Evolutionary conservation across 1,139 yeast genomes (phyloP), one percentile per base, ranked within the genome.

Genomic region (Lodderomyces pseudojiufengensis): DNA sequence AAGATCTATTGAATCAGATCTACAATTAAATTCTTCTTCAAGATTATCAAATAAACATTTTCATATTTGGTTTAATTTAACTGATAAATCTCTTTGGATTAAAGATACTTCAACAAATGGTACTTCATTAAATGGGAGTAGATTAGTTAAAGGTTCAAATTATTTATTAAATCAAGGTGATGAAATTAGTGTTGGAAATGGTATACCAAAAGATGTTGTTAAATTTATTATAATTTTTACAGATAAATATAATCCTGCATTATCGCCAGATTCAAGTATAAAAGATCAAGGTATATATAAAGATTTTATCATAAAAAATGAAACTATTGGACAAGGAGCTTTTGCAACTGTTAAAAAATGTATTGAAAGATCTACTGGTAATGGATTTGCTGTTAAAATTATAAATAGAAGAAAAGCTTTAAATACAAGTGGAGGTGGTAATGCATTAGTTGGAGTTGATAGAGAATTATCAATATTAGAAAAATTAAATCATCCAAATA

Each of bases 331-430:
- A 1, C 94, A 86, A 49, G 98, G 98, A 7, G 97, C 97, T 5
- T 92, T 92, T 71, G 97, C 97, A 3, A 84, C 90, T 1, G 98
- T 92, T 14, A 83, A 87, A 48, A 86, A 86, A 54, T 97, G 95
- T 2, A 78, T 90, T 1, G 94, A 88, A 50, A 70, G 97, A 40
- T 60, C 78, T 5, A 80, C 95, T 0, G 97, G 97, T 9, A 78
- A 82, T 46, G 73, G 88, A 2, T 88, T 68, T 56, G 98, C 98
- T 0, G 95, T 87, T 18, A 92, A 92, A 55, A 86, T 92, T 44
- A 88, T 92, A 32, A 81, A 83, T 44, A 79, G 90, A 52, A 70
- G 87, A 40, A 86, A 86, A 51, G 84, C 94, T 16, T 65, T 83
- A 55, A 73, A 71, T 39, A 85, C 90, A 4, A 87, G 86, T 25